Evolutionary conservation across 1,284 basidiomycete species (phyloP), one percentile per base, ranked within the genome.

Genomic region (Sphagnurus paluster): DNA sequence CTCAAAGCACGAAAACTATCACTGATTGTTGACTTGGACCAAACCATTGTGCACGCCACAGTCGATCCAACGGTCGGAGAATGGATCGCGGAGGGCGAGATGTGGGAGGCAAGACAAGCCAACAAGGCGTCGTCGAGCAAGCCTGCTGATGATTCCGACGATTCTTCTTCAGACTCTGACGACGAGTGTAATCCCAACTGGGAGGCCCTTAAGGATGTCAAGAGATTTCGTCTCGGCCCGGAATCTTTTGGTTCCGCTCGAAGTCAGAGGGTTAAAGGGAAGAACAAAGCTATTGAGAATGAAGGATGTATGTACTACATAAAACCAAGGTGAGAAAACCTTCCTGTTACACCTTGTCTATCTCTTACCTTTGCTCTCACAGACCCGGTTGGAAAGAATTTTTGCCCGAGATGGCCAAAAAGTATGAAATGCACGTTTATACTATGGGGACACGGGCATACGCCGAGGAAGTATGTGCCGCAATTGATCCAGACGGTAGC

Each of bases 381-480:
- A 95, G 96, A 55, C 96, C 96, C 0, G 93, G 93, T n/a, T 80
- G 94, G 66, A 68, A 76, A 37, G 72, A 80, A 34, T 98, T 99
- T 63, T 74, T 99, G 41, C 67, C 74, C 49, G 71, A 78, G 36
- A 78, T 91, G 55, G 80, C 89, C 35, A 69, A 76, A 46, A 85
- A 88, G 60, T 99, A 97, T 68, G 93, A 99, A 70, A 92, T 99
- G 90, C 96, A 99, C 67, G 94, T 99, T 40, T 99, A 99, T 70
- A 99, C 96, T 20, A 99, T 99, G 94, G 96, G 96, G 44, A 98
- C 96, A 14, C 82, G 96, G 34, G 89, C 93, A 35, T 99, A 99
- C 66, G 96, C 96, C 32, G 90, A 95, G 67, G 84, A 94, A 65
- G 94, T 98, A 13, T 98, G 94, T 70, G 82, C 86, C 46, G 85